Base-by-base conservation (phyloP, 1,139 yeast genomes). In the Suhomyces yuchorum region DNA sequence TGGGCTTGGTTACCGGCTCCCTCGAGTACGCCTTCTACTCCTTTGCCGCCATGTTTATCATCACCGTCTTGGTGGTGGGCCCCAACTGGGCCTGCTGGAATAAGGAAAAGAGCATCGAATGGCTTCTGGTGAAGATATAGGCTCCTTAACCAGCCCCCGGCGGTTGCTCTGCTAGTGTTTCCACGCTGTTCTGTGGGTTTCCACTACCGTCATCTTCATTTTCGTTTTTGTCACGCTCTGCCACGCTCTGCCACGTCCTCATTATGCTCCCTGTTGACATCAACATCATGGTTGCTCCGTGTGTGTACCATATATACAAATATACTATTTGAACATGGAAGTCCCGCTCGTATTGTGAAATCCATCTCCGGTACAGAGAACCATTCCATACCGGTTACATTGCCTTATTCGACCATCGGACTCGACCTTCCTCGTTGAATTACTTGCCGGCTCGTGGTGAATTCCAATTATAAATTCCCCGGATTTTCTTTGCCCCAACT, bases 41-140 rank as follows among this genome's bases (percentile, higher is more conserved):
- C 9, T 73, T 79, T 56, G 71, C 59, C 0, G 65, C 63, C 1
- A 65, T 68, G 33, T 57, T 76, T 39, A 52, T 71, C 1, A 47
- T 73, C 8, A 59, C 75, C 2, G 62, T 75, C 26, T 44, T 75
- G 4, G 53, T 77, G 3, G 76, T 76, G 8, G 70, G 81, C 35
- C 86, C 88, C 40, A 78, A 85, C 33, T 83, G 82, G 74, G 77
- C 85, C 1, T 53, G 61, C 23, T 85, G 77, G 61, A 81, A 74
- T 47, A 66, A 23, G 15, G 48, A 50, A 34, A 37, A 47, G 17
- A 51, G 54, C 30, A 49, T 56, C 24, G 47, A 53, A 28, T 56
- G 60, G 60, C 49, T 56, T 17, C 52, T 42, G 48, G 56, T 56
- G 20, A 45, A 45, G 40, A 37, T 51, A 38, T 50, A 45, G 44